A percentile compares a stretch with the other conserved stretches of the same genome.
Conservation (phyloP, 2,329 filamentous ascomycete genomes). For the Apiospora marii region DNA sequence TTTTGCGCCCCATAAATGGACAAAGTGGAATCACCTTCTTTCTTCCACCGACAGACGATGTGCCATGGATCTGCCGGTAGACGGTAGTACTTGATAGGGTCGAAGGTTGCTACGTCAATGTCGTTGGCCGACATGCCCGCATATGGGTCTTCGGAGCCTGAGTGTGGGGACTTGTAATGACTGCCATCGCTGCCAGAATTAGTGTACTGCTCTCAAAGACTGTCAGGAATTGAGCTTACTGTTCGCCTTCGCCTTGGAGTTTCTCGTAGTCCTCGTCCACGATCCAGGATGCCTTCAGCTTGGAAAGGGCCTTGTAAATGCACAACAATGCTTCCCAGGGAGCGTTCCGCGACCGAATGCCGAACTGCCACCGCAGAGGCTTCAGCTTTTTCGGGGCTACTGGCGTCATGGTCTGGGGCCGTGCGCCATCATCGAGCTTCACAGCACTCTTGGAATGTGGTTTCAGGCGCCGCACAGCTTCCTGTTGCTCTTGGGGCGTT, state of each 20-base stretch:
- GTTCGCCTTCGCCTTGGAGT: slow-evolving; percentile 53
- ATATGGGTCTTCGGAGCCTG: slow-evolving; percentile 36
- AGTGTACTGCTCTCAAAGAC: slow-evolving; percentile 25
- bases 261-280: slow-evolving; percentile 67
- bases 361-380: slow-evolving; percentile 96
- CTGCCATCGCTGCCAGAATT: slow-evolving; percentile 26
- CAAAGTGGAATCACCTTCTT: slow-evolving; percentile 77
- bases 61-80: slow-evolving; percentile 96
- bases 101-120: slow-evolving; percentile 49
- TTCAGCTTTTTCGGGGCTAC: slow-evolving; percentile 74
- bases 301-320: slow-evolving; percentile 89
- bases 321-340: slow-evolving; percentile 94
- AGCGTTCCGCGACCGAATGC: slow-evolving; percentile 91
- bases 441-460: slow-evolving; percentile 80
- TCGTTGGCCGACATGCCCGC: slow-evolving; percentile 38
- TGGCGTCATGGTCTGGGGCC: slow-evolving; percentile 69
- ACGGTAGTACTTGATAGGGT: slow-evolving; percentile 72
- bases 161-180: slow-evolving; percentile 33
- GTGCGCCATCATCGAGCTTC: slow-evolving; percentile 70
- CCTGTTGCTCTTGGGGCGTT: slow-evolving; percentile 79
- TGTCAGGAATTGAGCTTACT: slow-evolving; percentile 38
- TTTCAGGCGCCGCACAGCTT: slow-evolving; percentile 81
- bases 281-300: slow-evolving; percentile 90
- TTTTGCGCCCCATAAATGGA: slow-evolving; percentile 51
- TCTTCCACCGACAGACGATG: slow-evolving; percentile 88